These are phyloP conservation scores for Brasenia schreberi DNA, from an alignment of 164 flowering plant species.

Conservation along the genomic window DNA sequence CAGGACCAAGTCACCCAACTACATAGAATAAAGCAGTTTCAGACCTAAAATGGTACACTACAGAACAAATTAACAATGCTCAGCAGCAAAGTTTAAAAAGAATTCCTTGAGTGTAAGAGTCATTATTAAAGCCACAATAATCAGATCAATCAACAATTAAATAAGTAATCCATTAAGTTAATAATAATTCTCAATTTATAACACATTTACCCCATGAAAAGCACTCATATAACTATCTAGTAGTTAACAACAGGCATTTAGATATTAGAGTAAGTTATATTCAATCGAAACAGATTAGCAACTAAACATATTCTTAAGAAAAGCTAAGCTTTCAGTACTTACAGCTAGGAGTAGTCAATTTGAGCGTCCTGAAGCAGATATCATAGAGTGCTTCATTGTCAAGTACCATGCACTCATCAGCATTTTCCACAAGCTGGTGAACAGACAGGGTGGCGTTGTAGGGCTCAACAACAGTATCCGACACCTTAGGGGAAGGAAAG, in stretches of 20 bases:
- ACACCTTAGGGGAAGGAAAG: conserved; percentile 44
- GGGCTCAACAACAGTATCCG: conserved; percentile 46
- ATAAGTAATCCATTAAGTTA: neutral
- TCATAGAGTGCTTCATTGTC: conserved; percentile 53
- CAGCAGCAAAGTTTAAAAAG: neutral
- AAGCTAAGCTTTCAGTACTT: conserved; percentile 6
- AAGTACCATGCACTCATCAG: conserved; percentile 52
- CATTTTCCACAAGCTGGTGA: conserved; percentile 45
- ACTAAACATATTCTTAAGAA: too few relatives aligned
- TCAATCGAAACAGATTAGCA: too few relatives aligned
- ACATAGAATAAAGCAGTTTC: neutral
- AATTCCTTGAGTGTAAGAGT: too few relatives aligned
- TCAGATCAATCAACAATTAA: neutral
- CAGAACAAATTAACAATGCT: neutral
- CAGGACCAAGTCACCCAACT: neutral
- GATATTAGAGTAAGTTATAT: too few relatives aligned
- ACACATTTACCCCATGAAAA: neutral
- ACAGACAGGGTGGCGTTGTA: conserved; percentile 46
- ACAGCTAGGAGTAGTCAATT: conserved; percentile 46
- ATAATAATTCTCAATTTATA: neutral
- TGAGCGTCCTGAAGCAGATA: conserved; percentile 46
- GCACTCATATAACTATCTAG: neutral
- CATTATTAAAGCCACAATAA: too few relatives aligned
- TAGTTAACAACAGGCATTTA: too few relatives aligned
- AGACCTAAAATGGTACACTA: neutral